Evolutionary conservation across 208 protist species (phyloP), one percentile per base, ranked within the genome.

Genomic region (Leptomonas seymouri): DNA sequence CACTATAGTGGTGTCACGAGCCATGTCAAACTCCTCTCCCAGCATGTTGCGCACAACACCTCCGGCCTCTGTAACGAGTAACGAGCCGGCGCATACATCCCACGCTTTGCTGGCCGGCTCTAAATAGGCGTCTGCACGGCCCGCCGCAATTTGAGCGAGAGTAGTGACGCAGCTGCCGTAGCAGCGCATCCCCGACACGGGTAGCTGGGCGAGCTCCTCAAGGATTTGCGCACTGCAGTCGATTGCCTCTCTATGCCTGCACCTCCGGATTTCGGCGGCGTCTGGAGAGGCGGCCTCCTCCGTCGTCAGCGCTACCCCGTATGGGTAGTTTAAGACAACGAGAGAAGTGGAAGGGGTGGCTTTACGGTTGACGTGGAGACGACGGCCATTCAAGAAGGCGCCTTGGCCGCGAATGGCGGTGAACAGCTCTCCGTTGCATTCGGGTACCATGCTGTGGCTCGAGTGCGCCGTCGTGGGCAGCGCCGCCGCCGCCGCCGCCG

Each of bases 1-100:
- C 1, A 84, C 70, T 42, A 90, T 86, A 20, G 82, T 89, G 15
- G 84, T 83, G 46, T 76, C 74, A 2, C 69, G 55, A n/a, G 78
- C 42, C 69, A 93, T 75, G 44, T 83, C 74, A 46, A 93, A 84
- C 6, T 71, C 49, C 18, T 72, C 66, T 12, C 85, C 87, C 14
- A 76, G 62, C 42, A 92, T 74, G 71, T 91, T 85, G 42, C 34
- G 65, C 45, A 91, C 84, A 15, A 86, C 60, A 3, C 87, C 87
- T 30, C 90, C 90, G 2, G 87, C 86, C 58, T 95, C 90, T 2
- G 69, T 78, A n/a, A 95, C 74, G 27, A 93, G 61, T 14, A 95
- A 65, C 21, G 81, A 70, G 8, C 80, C 86, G 20, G 86, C 83
- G 48, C 74, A 81, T 0, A 93, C 71, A 69, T 93, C 84, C 84